Conservation (phyloP, 305 asterid species). For the Rubia tinctorum region DNA sequence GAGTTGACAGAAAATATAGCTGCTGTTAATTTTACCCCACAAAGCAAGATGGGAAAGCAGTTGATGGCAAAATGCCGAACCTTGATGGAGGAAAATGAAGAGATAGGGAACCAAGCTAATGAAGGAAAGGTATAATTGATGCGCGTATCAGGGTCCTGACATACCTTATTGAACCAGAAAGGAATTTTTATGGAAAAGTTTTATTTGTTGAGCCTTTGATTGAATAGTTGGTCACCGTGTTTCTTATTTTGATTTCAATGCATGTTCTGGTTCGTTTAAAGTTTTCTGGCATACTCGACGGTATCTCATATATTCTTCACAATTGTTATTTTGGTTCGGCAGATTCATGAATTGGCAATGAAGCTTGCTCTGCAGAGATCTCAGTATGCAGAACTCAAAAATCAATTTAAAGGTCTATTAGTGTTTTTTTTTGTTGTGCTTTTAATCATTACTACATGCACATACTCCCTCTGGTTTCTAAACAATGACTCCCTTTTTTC, state of each 20-base stretch:
- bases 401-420: conserved; percentile 70
- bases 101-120: conserved; percentile 95
- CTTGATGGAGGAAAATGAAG: conserved; percentile 92
- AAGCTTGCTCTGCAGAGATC: conserved; percentile 84
- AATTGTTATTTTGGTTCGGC: conserved; percentile 19
- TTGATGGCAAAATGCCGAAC: conserved; percentile 96
- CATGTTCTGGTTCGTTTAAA: neutral
- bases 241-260: neutral
- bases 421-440: neutral
- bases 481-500: too few species aligned
- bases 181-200: neutral
- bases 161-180: neutral
- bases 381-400: conserved; percentile 73
- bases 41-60: conserved; percentile 98
- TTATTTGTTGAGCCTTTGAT: neutral
- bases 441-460: neutral
- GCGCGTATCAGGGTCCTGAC: neutral
- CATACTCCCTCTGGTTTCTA: too few species aligned
- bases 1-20: conserved; percentile 90
- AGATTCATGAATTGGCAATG: conserved; percentile 90
- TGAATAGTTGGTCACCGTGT: neutral
- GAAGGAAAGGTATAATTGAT: conserved; percentile 82
- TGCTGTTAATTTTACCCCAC: conserved; percentile 92
- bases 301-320: neutral
- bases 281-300: neutral